A percentile compares a stretch with the other conserved stretches of the same genome.
phyloP scores from a whole-genome alignment of 352 stramenopile genomes.

The Globisporangium recalcitrans region DNA sequence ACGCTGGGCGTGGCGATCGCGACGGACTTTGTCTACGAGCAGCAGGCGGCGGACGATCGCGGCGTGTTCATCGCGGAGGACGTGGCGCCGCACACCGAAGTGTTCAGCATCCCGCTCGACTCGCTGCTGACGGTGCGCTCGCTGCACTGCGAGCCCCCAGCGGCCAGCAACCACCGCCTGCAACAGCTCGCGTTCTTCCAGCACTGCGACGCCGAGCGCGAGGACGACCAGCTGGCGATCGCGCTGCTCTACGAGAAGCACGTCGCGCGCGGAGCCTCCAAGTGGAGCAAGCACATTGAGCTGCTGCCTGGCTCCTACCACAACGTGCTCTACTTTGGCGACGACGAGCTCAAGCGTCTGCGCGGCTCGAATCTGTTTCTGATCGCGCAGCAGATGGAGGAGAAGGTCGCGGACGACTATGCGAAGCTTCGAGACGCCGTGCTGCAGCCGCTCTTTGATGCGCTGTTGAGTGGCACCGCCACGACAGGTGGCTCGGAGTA shows the following conservation, averaged over 20 bases:
- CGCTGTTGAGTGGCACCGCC: conserved; percentile 16
- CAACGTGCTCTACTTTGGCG: conserved; percentile 64
- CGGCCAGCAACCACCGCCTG: conserved; percentile 18
- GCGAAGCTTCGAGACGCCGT: conserved; percentile 28
- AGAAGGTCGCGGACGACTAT: conserved; percentile 53
- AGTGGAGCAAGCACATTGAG: conserved; percentile 61
- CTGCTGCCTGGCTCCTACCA: conserved; percentile 56
- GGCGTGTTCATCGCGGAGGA: conserved; percentile 81
- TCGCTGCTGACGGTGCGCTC: conserved; percentile 55
- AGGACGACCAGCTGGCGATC: conserved; percentile 68
- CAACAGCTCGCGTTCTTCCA: conserved; percentile 46
- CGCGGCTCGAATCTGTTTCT: conserved; percentile 60
- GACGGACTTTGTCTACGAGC: conserved; percentile 84
- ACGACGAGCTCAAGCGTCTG: conserved; percentile 32
- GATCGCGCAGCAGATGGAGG: conserved; percentile 58
- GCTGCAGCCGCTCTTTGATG: conserved; percentile 48
- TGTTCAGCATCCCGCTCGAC: conserved; percentile 58
- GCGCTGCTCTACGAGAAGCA: conserved; percentile 71
- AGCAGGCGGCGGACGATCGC: conserved; percentile 43
- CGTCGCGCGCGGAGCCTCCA: conserved; percentile 33
- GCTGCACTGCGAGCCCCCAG: conserved; percentile 14
- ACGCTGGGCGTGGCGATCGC: conserved; percentile 48
- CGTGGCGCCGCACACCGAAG: conserved; percentile 60
- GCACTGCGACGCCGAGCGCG: conserved; percentile 29
- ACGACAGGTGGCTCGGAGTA: conserved; percentile 27